Evolutionary conservation across 257 asterid genomes (phyloP), one percentile per base, ranked within the genome.

Genomic region (Solanum ahanhuiri): DNA sequence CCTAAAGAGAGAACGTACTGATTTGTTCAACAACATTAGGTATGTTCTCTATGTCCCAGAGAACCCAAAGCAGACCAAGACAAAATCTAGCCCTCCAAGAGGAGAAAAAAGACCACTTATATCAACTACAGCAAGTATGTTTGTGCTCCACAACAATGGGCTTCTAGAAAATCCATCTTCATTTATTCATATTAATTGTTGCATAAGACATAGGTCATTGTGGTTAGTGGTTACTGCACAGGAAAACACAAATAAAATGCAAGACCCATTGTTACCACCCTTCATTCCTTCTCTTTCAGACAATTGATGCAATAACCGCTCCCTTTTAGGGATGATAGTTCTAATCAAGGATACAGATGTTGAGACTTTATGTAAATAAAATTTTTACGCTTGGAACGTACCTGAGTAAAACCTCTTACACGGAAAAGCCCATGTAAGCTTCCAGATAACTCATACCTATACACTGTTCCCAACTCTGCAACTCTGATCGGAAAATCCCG

Each of bases 321-420:
- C 83, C 33, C 15, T 25, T n/a, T 76, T 79, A 28, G 64, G 18
- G 17, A 79, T 45, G 64, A 25, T 79, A 79, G 51, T 9, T 28
- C 17, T 43, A 43, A 25, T 45, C 39, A 51, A 45, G 31, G 83
- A 79, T 45, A 79, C 66, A 48, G 67, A 81, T 28, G 41, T 28
- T 81, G 25, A 54, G n/a, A 54, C n/a, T 54, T 54, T n/a, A 81
- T 41, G 20, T 7, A 81, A 81, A 48, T 28, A 48, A 48, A 79
- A 17, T 2, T 2, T 15, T 45, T 17, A 81, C 48, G 30, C 34
- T 81, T 48, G 60, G 39, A 85, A 82, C 63, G 37, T 87, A 95
- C 99, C 99, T 96, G 99, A 82, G 98, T 96, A 87, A 96, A 96
- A 85, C 99, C 99, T 91, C 99, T 87, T 77, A 96, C 99, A 63